Conservation (phyloP, 2,329 filamentous ascomycete species). For the Metarhizium rileyi region DNA sequence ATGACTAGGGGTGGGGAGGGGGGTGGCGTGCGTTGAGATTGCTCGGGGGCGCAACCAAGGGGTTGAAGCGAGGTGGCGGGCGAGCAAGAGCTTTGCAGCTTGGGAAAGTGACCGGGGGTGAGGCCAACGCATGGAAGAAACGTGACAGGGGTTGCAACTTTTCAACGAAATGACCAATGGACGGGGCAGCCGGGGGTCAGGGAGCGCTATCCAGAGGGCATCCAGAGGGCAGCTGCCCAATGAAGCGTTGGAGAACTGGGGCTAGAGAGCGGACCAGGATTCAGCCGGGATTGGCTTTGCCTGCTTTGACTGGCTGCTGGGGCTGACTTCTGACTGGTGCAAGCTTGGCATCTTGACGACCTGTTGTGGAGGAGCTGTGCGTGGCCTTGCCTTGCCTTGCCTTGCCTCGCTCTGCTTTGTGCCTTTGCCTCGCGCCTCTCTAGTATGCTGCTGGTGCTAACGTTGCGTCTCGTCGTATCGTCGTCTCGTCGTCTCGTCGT, state of each 20-base stretch:
- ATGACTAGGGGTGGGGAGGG: constrained; percentile 1
- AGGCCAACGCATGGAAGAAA: constrained; percentile 42
- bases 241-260: constrained; percentile 36
- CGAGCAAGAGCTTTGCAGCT: constrained; percentile 6
- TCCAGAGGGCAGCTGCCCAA: constrained; percentile 36
- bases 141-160: constrained; percentile 38
- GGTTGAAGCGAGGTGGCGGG: constrained; percentile 13
- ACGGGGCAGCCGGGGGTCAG: constrained; percentile 25
- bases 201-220: constrained; percentile 14
- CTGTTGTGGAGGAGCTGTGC: neutral
- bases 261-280: constrained; percentile 34
- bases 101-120: constrained; percentile 19
- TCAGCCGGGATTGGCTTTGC: constrained; percentile 24
- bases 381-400: neutral
- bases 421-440: neutral
- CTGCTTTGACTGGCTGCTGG: constrained; percentile 8
- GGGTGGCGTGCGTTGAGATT: constrained; percentile 1
- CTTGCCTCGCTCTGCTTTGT: neutral
- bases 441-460: neutral
- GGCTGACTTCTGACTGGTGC: neutral
- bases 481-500: neutral
- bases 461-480: neutral
- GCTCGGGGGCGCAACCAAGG: neutral
- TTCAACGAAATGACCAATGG: constrained; percentile 45
- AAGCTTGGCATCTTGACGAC: constrained; percentile 3